These are phyloP conservation scores for Colletotrichum gigasporum DNA, from an alignment of 2,329 filamentous ascomycete species.

Conservation along the genomic window DNA sequence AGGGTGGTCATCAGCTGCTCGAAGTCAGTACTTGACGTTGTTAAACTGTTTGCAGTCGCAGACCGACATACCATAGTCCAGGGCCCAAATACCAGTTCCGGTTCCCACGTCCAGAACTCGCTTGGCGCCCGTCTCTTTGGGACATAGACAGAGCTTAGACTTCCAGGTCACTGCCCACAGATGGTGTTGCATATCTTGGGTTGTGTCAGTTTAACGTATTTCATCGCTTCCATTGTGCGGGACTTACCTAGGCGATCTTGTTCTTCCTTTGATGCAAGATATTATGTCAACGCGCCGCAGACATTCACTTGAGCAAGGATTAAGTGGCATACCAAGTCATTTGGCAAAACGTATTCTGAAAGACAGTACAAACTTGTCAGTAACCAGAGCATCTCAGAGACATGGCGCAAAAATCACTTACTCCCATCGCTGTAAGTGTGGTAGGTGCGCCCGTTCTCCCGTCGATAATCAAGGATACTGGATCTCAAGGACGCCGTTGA, in stretches of 20 bases:
- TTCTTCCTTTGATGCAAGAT: constrained; percentile 34
- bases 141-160: constrained; percentile 40
- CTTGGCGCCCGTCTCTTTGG: constrained; percentile 34
- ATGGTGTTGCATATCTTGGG: constrained; percentile 48
- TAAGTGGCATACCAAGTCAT: constrained; percentile 37
- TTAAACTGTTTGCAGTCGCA: too few species aligned
- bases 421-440: constrained; percentile 36
- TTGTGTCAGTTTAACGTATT: too few species aligned
- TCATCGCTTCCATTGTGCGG: too few species aligned
- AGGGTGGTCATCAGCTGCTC: constrained; percentile 40
- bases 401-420: too few species aligned
- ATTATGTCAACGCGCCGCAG: neutral
- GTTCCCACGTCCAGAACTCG: too few species aligned
- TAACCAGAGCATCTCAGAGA: neutral
- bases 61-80: constrained; percentile 29
- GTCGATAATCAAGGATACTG: constrained; percentile 9
- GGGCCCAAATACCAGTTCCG: too few species aligned
- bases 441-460: constrained; percentile 26
- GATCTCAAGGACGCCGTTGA: too few species aligned
- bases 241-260: constrained; percentile 32
- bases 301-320: too few species aligned
- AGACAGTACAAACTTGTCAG: neutral
- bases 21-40: neutral
- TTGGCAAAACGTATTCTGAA: constrained; percentile 39
- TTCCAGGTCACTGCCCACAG: constrained; percentile 43